These are phyloP conservation scores for Psidium friedrichsthalianum DNA, from an alignment of 345 rosid species.

Conservation along the genomic window DNA sequence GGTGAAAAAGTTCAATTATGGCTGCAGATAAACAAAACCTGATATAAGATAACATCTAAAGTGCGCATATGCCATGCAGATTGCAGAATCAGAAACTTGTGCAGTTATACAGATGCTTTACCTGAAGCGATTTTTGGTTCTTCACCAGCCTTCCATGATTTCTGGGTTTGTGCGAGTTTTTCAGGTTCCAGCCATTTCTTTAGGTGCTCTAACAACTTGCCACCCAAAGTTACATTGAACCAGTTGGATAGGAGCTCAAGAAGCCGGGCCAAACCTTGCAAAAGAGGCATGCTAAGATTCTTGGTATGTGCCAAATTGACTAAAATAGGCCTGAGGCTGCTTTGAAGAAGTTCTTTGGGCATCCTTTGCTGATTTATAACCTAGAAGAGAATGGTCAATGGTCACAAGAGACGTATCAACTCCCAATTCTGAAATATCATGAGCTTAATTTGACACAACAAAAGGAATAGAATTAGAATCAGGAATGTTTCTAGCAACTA, in stretches of 20 bases:
- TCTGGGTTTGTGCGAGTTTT: conserved; percentile 84
- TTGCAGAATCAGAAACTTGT: background rate
- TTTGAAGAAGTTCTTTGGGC: conserved; percentile 99
- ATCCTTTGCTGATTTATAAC: conserved; percentile 93
- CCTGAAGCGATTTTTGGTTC: conserved; percentile 99
- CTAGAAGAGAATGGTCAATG: conserved; percentile 20
- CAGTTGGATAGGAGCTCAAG: conserved; percentile 95
- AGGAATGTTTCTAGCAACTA: background rate
- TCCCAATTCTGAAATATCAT: background rate
- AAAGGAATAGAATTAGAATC: background rate
- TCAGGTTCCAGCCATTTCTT: conserved; percentile 99
- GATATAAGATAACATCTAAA: background rate
- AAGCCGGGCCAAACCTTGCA: conserved; percentile 95
- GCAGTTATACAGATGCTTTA: conserved; percentile 14
- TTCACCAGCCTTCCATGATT: conserved; percentile 98
- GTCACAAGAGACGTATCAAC: background rate
- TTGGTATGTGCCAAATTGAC: conserved; percentile 95
- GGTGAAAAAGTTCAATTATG: conserved; percentile 95
- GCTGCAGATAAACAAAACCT: conserved; percentile 47
- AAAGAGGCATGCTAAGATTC: conserved; percentile 97
- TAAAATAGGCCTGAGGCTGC: conserved; percentile 95
- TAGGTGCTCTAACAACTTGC: conserved; percentile 95
- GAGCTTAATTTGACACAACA: background rate
- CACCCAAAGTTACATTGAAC: conserved; percentile 98
- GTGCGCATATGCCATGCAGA: background rate